These are phyloP conservation scores for Sphagnum contortum DNA, from an alignment of 225 moss, liverwort and hornwort genomes.

Conservation along the genomic window DNA sequence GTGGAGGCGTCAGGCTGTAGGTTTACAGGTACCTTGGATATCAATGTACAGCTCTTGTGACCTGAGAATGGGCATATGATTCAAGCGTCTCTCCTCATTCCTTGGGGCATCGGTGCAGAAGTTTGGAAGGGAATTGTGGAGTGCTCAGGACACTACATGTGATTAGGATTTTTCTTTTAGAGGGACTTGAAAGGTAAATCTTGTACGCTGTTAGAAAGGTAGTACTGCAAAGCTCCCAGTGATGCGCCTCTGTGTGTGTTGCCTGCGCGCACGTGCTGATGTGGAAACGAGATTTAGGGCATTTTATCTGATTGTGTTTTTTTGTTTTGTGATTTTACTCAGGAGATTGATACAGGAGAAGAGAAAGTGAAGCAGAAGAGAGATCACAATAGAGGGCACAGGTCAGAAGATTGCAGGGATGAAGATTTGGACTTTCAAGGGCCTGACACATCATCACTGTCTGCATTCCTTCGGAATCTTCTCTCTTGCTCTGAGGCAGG, in stretches of 20 bases:
- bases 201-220: no score
- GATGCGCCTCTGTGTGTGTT: not conserved
- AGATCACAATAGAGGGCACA: not conserved
- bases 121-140: no score
- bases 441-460: conserved; percentile 89
- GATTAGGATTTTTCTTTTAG: not conserved
- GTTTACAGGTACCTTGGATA: no score
- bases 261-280: not conserved
- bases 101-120: no score
- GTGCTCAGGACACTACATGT: no score
- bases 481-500: conserved; percentile 40
- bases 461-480: conserved; percentile 64
- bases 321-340: not conserved
- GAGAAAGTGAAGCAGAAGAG: conserved; percentile 1
- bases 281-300: not conserved
- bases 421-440: conserved; percentile 39
- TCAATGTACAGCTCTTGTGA: no score
- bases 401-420: conserved; percentile 12
- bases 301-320: not conserved
- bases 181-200: not conserved
- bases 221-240: no score
- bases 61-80: no score
- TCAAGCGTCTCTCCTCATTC: no score
- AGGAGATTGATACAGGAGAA: not conserved
- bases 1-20: no score